phyloP scores from a whole-genome alignment of 257 asterid species.

The Solanum acaule region DNA sequence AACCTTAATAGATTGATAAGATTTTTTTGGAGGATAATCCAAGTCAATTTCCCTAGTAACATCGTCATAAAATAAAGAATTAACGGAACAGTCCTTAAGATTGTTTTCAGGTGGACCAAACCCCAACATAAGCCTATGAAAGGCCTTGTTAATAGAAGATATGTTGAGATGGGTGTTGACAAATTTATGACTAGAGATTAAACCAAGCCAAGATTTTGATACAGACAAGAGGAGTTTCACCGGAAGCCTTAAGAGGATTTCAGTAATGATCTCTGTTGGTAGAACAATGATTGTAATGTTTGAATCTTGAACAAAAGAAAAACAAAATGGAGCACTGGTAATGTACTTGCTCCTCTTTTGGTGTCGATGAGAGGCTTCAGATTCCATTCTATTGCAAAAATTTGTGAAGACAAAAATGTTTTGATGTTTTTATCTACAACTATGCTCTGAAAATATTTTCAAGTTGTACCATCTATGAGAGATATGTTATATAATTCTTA shows the following conservation, averaged over 20 bases:
- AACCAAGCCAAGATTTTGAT: not conserved
- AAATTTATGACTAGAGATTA: not conserved
- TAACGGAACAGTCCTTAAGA: not conserved
- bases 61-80: no score
- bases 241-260: not conserved
- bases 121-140: not conserved
- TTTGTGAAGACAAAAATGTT: not conserved
- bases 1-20: not conserved
- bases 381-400: not conserved
- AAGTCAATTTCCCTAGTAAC: not conserved
- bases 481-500: not conserved
- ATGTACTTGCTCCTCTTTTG: not conserved
- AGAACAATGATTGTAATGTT: not conserved
- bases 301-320: not conserved
- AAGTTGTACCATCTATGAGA: not conserved
- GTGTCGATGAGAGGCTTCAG: not conserved
- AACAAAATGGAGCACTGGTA: not conserved
- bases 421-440: not conserved
- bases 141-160: not conserved
- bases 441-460: not conserved
- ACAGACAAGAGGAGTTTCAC: not conserved
- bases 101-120: not conserved
- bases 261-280: not conserved
- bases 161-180: not conserved
- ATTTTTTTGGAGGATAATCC: not conserved